A percentile compares a stretch with the other conserved stretches of the same genome.
Evolutionary conservation across 2,329 filamentous ascomycete genomes (phyloP).

Genomic region (Epichloe gansuensis): DNA sequence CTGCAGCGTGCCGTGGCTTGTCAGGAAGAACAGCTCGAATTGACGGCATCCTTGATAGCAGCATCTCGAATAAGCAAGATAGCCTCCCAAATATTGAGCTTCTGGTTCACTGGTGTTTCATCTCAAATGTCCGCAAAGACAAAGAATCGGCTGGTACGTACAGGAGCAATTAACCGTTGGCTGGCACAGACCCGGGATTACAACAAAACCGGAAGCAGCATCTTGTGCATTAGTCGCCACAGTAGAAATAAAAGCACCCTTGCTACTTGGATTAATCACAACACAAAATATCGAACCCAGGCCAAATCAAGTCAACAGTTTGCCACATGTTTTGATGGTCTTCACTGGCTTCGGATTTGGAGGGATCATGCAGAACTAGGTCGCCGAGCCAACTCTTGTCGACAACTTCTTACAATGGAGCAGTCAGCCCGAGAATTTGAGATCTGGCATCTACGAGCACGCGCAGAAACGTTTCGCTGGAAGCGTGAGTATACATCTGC

Average conservation of each 20-base stretch:
- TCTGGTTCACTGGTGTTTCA: background rate
- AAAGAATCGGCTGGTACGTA: background rate
- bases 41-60: constrained; percentile 13
- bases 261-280: background rate
- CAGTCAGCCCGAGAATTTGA: constrained; percentile 14
- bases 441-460: constrained; percentile 22
- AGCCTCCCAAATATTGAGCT: constrained; percentile 5
- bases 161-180: background rate
- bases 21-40: constrained; percentile 17
- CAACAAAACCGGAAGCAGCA: background rate
- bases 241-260: background rate
- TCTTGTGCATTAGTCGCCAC: background rate
- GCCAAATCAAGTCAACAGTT: constrained; percentile 8
- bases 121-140: background rate
- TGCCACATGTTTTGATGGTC: constrained; percentile 10
- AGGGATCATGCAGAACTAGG: constrained; percentile 17
- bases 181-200: background rate
- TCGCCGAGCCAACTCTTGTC: constrained; percentile 15
- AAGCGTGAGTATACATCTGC: constrained; percentile 21
- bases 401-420: constrained; percentile 9
- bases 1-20: constrained; percentile 18
- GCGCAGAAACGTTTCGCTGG: constrained; percentile 22
- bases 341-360: constrained; percentile 18
- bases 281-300: background rate
- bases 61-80: constrained; percentile 11